phyloP scores from a whole-genome alignment of 495 filamentous ascomycete species.

The Neurospora sp. region DNA sequence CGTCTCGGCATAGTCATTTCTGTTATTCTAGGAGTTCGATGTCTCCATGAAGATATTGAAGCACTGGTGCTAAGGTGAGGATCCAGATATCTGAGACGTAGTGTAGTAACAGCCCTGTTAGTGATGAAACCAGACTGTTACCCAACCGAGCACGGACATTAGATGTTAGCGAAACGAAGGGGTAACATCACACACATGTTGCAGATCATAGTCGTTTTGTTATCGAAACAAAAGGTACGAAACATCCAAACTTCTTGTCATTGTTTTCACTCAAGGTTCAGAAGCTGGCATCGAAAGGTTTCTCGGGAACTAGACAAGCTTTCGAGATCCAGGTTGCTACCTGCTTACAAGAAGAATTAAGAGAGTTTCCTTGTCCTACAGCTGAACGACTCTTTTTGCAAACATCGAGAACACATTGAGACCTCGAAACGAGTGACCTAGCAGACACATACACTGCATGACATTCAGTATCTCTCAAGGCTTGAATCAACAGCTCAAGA shows the following conservation, averaged over 20 bases:
- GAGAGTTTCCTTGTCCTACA: neutral
- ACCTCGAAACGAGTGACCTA: neutral
- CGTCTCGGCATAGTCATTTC: conserved; percentile 4
- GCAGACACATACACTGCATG: neutral
- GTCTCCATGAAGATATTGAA: neutral
- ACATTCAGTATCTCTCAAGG: no score
- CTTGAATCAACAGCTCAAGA: neutral
- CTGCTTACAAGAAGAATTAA: neutral
- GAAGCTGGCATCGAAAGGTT: neutral
- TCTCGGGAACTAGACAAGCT: neutral
- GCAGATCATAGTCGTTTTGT: neutral
- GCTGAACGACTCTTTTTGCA: neutral
- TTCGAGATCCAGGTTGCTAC: neutral
- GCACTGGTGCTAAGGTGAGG: neutral
- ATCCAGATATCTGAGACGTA: neutral
- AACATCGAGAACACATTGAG: neutral
- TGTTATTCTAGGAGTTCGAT: neutral
- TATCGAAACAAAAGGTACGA: neutral
- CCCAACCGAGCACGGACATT: neutral
- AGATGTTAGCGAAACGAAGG: neutral
- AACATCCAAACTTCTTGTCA: neutral
- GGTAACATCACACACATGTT: neutral
- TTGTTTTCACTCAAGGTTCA: neutral
- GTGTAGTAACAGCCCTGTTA: neutral
- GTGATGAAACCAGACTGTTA: neutral